A percentile compares a stretch with the other conserved stretches of the same genome.
Evolutionary conservation across 805 yeast species (phyloP).

Genomic region (Candida hungchunana): DNA sequence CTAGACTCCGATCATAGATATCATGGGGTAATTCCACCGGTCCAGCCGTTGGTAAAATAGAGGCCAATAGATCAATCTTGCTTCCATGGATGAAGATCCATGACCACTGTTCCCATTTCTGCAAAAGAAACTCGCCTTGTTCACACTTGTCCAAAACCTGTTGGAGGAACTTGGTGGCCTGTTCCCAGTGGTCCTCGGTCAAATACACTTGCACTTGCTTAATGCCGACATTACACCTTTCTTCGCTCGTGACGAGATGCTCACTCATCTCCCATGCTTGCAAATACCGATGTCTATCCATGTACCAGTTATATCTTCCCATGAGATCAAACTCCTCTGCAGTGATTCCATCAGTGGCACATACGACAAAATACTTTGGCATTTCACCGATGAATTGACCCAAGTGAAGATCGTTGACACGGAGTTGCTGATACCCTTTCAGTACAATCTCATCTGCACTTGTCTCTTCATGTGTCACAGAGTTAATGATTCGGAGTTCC

Average conservation of each 20-base stretch:
- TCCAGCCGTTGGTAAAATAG: conserved; percentile 47
- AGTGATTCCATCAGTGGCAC: conserved; percentile 77
- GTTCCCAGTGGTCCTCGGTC: conserved; percentile 41
- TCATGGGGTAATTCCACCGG: conserved; percentile 30
- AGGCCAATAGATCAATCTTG: conserved; percentile 43
- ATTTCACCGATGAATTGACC: conserved; percentile 44
- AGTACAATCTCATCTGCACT: conserved; percentile 77
- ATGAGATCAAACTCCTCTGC: conserved; percentile 65
- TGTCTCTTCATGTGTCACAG: conserved; percentile 62
- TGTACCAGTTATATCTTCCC: conserved; percentile 74
- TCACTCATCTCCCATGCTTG: conserved; percentile 81
- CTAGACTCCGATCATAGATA: conserved; percentile 45
- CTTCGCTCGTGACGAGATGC: conserved; percentile 44
- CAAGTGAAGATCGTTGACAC: conserved; percentile 73
- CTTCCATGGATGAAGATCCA: conserved; percentile 45
- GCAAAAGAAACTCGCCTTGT: conserved; percentile 22
- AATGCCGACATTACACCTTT: conserved; percentile 42
- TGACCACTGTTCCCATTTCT: conserved; percentile 67
- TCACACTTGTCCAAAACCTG: conserved; percentile 32
- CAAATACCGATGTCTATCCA: conserved; percentile 45
- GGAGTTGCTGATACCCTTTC: conserved; percentile 39
- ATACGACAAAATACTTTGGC: conserved; percentile 57
- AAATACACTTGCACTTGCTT: conserved; percentile 4
- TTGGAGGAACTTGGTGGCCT: conserved; percentile 48
- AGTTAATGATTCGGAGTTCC: conserved; percentile 67